Base-by-base conservation (phyloP, 2,329 filamentous ascomycete genomes). In the Aspergillus calidoustus region DNA sequence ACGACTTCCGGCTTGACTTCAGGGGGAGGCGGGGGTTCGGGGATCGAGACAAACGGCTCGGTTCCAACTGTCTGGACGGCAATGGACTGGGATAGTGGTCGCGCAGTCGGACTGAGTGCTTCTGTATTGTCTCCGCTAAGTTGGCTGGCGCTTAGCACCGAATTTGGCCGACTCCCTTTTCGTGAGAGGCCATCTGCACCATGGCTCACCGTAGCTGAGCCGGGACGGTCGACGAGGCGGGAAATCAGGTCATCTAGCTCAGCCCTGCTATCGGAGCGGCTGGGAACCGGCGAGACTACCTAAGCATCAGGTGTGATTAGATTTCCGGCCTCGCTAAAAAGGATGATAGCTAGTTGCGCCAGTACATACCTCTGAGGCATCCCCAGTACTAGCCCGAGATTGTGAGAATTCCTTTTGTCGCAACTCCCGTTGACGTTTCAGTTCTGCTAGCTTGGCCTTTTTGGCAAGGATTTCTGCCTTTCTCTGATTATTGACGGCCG, bases 401-500 rank as follows among this genome's bases (percentile, higher is more conserved):
- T 85, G 86, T 62, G 84, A 87, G 70, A 91, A 88, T 75, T 96
- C 91, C 74, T 86, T 91, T 66, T 91, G 87, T 62, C 93, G 87
- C 70, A 94, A 82, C 77, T 96, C 93, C 71, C 95, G 87, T 81
- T 97, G 93, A 65, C 91, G 88, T 82, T 97, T 97, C 68, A 99
- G 86, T 84, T 98, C 95, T 54, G 92, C 93, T 72, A 99, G 92
- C 84, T 95, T 97, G 66, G 93, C 94, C 83, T 92, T 94, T 82
- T 99, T 99, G 69, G 93, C 93, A 71, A 95, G 83, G 70, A 99
- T 97, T 83, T 99, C 95, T 83, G 97, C 93, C 82, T 92, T 91
- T 72, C 93, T 90, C 84, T 93, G 82, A 76, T 88, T 89, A 81
- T 77, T 75, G 30, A 44, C 53, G 23, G 53, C 53, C 28, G 70